These are phyloP conservation scores for Beauveria varroae DNA, from an alignment of 2,329 filamentous ascomycete genomes.

Conservation along the genomic window DNA sequence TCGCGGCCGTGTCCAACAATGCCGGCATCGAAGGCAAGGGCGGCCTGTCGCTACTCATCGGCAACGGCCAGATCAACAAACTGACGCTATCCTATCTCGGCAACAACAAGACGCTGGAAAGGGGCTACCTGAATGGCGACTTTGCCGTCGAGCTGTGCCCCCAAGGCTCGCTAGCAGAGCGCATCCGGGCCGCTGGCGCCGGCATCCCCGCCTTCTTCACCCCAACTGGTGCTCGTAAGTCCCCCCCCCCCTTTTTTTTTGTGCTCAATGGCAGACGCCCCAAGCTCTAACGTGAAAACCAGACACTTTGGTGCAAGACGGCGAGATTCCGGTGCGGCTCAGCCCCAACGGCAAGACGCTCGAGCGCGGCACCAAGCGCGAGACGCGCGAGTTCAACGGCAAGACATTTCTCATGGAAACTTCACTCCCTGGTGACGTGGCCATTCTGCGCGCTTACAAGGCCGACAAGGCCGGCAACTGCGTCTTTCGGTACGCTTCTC, in stretches of 20 bases:
- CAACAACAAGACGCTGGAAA: conserved; percentile 68
- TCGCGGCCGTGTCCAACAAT: conserved; percentile 77
- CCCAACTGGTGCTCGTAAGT: conserved; percentile 60
- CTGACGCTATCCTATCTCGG: conserved; percentile 71
- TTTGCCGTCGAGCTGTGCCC: conserved; percentile 70
- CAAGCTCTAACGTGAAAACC: no score
- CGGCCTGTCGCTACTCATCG: conserved; percentile 61
- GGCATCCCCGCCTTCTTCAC: conserved; percentile 79
- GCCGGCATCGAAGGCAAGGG: conserved; percentile 62
- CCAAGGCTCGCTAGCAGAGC: conserved; percentile 66
- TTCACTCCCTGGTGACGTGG: conserved; percentile 67
- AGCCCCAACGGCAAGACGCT: conserved; percentile 52
- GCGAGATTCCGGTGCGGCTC: conserved; percentile 58
- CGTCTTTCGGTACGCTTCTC: conserved; percentile 55
- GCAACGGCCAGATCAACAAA: conserved; percentile 61
- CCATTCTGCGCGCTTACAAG: conserved; percentile 70
- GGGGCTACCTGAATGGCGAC: conserved; percentile 66
- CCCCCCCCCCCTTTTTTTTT: not conserved
- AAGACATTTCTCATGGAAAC: conserved; percentile 71
- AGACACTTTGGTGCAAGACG: conserved; percentile 60
- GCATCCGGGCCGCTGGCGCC: conserved; percentile 63
- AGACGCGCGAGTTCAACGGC: conserved; percentile 66
- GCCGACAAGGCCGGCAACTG: conserved; percentile 72
- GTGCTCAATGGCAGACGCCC: no score
- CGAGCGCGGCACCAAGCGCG: conserved; percentile 57